Percentiles rank a stretch among this genome's conserved stretches.
Evolutionary conservation across 768 basidiomycete genomes (phyloP).

Genomic region (Russula abietina): DNA sequence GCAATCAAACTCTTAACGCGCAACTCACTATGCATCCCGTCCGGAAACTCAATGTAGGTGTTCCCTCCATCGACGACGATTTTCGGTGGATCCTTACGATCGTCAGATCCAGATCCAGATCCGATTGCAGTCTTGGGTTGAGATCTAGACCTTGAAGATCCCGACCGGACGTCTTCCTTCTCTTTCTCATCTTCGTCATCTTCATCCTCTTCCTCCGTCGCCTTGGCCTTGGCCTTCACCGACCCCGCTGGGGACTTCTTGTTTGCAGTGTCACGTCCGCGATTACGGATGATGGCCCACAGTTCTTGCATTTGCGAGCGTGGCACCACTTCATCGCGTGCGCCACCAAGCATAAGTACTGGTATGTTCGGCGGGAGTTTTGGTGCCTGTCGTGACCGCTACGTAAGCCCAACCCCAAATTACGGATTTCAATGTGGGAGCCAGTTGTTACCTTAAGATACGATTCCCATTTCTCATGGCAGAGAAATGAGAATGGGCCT

Average conservation of each 20-base stretch:
- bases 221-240: neutral
- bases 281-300: conserved; percentile 49
- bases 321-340: conserved; percentile 66
- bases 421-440: conserved; percentile 20
- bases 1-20: neutral
- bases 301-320: conserved; percentile 68
- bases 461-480: conserved; percentile 87
- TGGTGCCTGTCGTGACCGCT: conserved; percentile 23
- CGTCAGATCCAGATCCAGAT: neutral
- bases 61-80: conserved; percentile 23
- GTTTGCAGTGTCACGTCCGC: conserved; percentile 7
- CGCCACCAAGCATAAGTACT: conserved; percentile 78
- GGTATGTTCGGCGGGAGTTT: conserved; percentile 60
- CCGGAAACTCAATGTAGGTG: conserved; percentile 28
- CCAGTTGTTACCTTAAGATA: conserved; percentile 47
- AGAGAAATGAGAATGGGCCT: conserved; percentile 67
- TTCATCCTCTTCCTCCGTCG: neutral
- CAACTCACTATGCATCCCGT: conserved; percentile 30
- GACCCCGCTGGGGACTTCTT: neutral
- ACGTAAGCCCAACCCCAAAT: neutral
- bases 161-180: neutral
- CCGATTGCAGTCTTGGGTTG: neutral
- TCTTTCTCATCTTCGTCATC: conserved; percentile 16
- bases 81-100: conserved; percentile 6
- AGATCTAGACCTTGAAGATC: neutral